These are phyloP conservation scores for Epichloe sibirici DNA, from an alignment of 2,329 filamentous ascomycete species.

Conservation along the genomic window DNA sequence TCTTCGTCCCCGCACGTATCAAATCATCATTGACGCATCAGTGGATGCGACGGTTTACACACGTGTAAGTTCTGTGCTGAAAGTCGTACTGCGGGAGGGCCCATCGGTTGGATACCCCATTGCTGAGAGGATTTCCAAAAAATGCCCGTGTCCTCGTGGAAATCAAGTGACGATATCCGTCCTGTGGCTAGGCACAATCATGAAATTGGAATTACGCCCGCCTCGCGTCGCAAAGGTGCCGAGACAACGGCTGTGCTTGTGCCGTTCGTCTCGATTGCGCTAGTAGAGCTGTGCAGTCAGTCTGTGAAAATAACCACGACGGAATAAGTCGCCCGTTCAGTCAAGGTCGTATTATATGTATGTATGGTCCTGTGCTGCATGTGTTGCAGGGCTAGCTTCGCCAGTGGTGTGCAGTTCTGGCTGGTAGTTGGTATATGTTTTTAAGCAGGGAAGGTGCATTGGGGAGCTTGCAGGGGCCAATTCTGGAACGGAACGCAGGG, in stretches of 20 bases:
- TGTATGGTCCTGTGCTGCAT: background rate
- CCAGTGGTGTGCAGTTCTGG: background rate
- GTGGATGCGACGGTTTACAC: too few species aligned
- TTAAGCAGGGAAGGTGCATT: background rate
- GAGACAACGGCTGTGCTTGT: background rate
- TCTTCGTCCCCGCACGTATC: too few species aligned
- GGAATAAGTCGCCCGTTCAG: background rate
- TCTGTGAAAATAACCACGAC: background rate
- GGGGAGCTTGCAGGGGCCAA: background rate
- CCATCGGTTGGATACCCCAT: background rate
- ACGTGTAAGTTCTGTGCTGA: too few species aligned
- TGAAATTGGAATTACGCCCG: background rate
- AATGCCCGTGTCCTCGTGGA: background rate
- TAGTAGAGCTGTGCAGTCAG: background rate
- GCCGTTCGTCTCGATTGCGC: background rate
- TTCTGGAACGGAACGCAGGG: background rate
- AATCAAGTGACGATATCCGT: background rate
- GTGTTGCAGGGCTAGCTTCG: background rate
- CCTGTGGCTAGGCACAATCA: slow-evolving; percentile 1
- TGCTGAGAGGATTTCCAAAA: too few species aligned
- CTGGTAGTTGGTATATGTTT: too few species aligned
- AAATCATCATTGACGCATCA: too few species aligned
- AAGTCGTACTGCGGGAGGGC: too few species aligned
- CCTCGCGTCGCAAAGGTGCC: background rate
- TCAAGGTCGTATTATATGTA: too few species aligned